Evolutionary conservation across 257 asterid species (phyloP).

Genomic region (Solanum ossicruentum): DNA sequence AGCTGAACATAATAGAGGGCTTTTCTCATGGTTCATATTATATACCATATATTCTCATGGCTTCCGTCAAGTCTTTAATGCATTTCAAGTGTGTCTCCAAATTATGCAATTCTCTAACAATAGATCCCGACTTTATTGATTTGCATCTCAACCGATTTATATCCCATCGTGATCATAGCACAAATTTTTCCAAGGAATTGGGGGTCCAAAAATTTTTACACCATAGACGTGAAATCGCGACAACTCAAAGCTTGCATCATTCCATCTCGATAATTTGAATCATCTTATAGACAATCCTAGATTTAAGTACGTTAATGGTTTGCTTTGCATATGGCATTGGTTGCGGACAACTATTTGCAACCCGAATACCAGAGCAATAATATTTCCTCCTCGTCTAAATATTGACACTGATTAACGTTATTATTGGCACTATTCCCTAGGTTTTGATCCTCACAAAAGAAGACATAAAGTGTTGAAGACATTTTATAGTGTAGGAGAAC

Average conservation of each 20-base stretch:
- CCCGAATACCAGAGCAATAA: neutral
- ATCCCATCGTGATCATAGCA: neutral
- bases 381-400: neutral
- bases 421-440: neutral
- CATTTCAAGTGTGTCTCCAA: neutral
- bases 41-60: neutral
- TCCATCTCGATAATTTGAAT: neutral
- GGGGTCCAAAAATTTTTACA: neutral
- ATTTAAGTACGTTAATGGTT: neutral
- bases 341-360: neutral
- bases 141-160: neutral
- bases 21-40: neutral
- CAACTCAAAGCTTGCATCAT: neutral
- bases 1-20: neutral
- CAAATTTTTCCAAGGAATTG: neutral
- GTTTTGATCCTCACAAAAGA: neutral
- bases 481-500: neutral
- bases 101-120: neutral
- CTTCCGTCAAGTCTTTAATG: neutral
- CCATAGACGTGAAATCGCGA: neutral
- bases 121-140: neutral
- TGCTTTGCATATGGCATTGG: neutral
- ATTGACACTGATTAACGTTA: neutral
- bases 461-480: neutral
- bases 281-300: too few relatives aligned